These are phyloP conservation scores for Diaporthe australafricana DNA, from an alignment of 2,329 filamentous ascomycete genomes.

Conservation along the genomic window DNA sequence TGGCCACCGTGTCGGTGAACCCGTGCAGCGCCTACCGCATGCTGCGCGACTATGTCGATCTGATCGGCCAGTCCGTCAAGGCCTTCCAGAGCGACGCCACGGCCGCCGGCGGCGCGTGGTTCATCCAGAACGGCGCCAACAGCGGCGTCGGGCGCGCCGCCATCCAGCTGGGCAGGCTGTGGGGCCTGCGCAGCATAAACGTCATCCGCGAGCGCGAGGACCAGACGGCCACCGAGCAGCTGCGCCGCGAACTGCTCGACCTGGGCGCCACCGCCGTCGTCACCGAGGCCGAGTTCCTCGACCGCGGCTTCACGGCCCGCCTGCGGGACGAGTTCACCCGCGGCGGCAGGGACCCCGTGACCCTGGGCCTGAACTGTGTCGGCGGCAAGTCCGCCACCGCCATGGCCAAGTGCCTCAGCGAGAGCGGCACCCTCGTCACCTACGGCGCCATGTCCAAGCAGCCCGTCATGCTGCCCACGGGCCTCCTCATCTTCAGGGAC, in stretches of 20 bases:
- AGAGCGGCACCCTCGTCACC: constrained; percentile 82
- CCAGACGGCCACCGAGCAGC: constrained; percentile 70
- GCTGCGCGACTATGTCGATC: constrained; percentile 80
- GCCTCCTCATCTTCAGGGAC: constrained; percentile 92
- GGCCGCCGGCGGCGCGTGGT: constrained; percentile 90
- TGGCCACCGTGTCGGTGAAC: constrained; percentile 90
- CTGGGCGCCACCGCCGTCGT: constrained; percentile 70
- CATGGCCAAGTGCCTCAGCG: constrained; percentile 79
- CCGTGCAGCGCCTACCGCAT: constrained; percentile 95
- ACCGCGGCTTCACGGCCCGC: constrained; percentile 70
- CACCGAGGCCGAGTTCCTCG: constrained; percentile 66
- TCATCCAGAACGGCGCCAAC: constrained; percentile 97
- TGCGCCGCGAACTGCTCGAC: constrained; percentile 62
- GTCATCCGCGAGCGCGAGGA: constrained; percentile 81
- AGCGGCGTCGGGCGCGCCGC: constrained; percentile 91
- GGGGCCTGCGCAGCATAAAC: constrained; percentile 93
- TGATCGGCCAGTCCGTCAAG: constrained; percentile 58
- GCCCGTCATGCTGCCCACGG: constrained; percentile 83
- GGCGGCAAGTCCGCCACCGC: constrained; percentile 86
- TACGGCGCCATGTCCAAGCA: constrained; percentile 96
- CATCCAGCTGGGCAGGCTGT: constrained; percentile 86
- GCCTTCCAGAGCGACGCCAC: constrained; percentile 62
- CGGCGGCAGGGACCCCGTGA: constrained; percentile 76
- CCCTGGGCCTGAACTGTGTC: constrained; percentile 91
- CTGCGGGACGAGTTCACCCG: constrained; percentile 73